A percentile compares a stretch with the other conserved stretches of the same genome.
Evolutionary conservation across 2,329 filamentous ascomycete species (phyloP).

Genomic region (Talaromyces sp.): DNA sequence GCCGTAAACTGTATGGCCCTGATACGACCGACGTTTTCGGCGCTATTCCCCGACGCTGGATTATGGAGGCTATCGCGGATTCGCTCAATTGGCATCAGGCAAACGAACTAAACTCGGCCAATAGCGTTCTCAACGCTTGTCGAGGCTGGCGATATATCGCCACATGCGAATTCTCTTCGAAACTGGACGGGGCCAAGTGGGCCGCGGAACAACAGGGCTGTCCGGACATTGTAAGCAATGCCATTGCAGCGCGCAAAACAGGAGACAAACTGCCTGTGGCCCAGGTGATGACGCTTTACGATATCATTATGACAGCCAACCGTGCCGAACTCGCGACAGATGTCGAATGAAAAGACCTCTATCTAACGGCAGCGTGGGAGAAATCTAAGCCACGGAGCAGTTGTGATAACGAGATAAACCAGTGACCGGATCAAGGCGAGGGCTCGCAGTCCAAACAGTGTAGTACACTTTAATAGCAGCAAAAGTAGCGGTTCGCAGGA

Average conservation of each 20-base stretch:
- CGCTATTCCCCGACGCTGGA: constrained; percentile 15
- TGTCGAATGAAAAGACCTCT: too few species aligned
- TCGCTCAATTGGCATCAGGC: constrained; percentile 16
- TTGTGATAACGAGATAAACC: neutral
- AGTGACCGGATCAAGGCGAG: neutral
- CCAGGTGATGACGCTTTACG: constrained; percentile 15
- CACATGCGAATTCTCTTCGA: constrained; percentile 13
- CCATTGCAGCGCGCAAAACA: constrained; percentile 16
- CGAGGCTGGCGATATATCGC: constrained; percentile 17
- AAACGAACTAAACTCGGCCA: constrained; percentile 16
- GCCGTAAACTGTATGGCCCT: constrained; percentile 14
- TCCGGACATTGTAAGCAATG: constrained; percentile 16
- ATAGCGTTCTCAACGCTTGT: constrained; percentile 18
- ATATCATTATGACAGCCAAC: constrained; percentile 16
- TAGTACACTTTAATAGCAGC: neutral
- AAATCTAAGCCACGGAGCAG: too few species aligned
- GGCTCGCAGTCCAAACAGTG: neutral
- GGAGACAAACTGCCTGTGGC: constrained; percentile 13
- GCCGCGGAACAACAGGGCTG: constrained; percentile 16
- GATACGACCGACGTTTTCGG: constrained; percentile 12
- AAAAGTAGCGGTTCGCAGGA: neutral
- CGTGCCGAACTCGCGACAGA: constrained; percentile 7
- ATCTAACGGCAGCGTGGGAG: too few species aligned
- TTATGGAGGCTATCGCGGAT: constrained; percentile 12
- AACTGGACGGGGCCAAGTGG: constrained; percentile 18